Base-by-base conservation (phyloP, 2,329 filamentous ascomycete species). In the Calonectria leucothoes region DNA sequence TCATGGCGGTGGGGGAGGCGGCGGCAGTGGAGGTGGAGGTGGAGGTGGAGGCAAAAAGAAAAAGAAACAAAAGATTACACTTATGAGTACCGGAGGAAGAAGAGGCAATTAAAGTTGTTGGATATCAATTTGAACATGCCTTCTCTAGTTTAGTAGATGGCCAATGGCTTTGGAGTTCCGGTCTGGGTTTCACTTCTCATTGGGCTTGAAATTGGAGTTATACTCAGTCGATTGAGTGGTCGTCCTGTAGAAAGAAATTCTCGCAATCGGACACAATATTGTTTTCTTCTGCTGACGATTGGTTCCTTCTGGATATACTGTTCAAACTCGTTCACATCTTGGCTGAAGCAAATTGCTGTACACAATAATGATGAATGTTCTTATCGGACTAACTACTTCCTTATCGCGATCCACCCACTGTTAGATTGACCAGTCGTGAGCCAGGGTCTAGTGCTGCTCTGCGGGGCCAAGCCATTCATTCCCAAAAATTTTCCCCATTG, bases 51-150 rank as follows among this genome's bases (percentile, higher is more conserved):
- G 85, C n/a, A 93, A 85, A 83, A 93, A 92, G 85, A 93, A 93
- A 85, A 93, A 93, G 85, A 92, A 91, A 78, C 92, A 93, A 83
- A 94, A 93, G 85, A 93, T 94, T 74, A 94, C 92, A 17, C 82
- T 94, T 75, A 94, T 94, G 92, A 93, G 91, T 77, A 94, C 92
- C 1, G 89, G 90, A 57, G 87, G 90, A n/a, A 85, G 87, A 52
- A 84, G 88, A 76, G 88, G 88, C 29, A 82, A 84, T 31, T 88
- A 63, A 78, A 10, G 39, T 64, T 61, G 48, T 66, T 49, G 42
- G 39, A 51, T 57, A 61, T 64, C n/a, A 42, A 35, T 55, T 27
- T 65, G 14, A 33, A 57, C 37, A 42, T 33, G 27, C 11, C 3
- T 27, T 45, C 39, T 45, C 27, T 42, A 14, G 25, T 59, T 25